Evolutionary conservation across 352 stramenopile genomes (phyloP).

Genomic region (Chrysophaeum taylorii): DNA sequence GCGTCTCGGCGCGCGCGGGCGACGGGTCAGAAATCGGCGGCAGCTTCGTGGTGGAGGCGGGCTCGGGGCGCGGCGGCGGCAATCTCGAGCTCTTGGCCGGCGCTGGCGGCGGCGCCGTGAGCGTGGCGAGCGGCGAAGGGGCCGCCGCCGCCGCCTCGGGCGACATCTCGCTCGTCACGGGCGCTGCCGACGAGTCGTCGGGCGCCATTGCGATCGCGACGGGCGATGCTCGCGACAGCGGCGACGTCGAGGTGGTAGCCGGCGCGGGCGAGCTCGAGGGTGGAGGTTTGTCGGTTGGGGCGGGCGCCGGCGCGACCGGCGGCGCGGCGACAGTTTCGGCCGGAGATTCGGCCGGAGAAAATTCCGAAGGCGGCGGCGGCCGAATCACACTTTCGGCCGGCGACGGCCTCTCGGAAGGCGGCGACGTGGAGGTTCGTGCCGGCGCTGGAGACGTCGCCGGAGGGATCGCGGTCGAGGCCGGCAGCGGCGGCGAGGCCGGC

Average conservation of each 20-base stretch:
- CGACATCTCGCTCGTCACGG: slow-evolving; percentile 7
- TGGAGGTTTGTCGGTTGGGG: slow-evolving; percentile 12
- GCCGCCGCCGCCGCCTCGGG: background rate
- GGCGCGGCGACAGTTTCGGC: too few relatives aligned
- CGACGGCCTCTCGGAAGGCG: background rate
- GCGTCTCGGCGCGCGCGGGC: background rate
- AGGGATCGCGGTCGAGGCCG: too few relatives aligned
- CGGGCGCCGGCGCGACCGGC: too few relatives aligned
- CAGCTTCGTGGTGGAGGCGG: background rate
- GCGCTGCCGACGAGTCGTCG: too few relatives aligned
- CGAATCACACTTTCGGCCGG: background rate
- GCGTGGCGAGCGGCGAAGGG: slow-evolving; percentile 4
- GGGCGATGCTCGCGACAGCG: slow-evolving; percentile 9
- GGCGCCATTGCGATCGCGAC: background rate
- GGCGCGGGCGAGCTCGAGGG: slow-evolving; percentile 23
- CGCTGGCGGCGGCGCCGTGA: background rate
- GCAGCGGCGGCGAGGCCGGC: background rate
- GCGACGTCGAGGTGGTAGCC: slow-evolving; percentile 23
- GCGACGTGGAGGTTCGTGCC: background rate
- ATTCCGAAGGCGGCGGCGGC: slow-evolving; percentile 26
- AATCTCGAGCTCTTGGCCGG: background rate
- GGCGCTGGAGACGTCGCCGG: too few relatives aligned
- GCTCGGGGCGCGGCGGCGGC: too few relatives aligned
- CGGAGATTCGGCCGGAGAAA: too few relatives aligned
- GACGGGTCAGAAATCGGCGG: too few relatives aligned